A percentile compares a stretch with the other conserved stretches of the same genome.
phyloP scores from a whole-genome alignment of 495 filamentous ascomycete species.

The Filosporella fistucella region DNA sequence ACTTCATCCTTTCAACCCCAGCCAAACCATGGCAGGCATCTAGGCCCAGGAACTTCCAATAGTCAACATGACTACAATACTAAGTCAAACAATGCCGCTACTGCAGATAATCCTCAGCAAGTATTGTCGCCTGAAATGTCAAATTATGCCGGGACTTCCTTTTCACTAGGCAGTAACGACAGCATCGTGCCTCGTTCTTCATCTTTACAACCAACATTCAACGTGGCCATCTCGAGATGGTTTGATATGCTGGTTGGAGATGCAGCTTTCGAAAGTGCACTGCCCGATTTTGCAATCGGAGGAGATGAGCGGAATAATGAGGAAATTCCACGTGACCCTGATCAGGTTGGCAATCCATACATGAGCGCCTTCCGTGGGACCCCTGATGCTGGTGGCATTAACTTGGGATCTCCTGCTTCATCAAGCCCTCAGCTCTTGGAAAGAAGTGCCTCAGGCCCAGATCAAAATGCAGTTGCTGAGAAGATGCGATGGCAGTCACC shows the following conservation, averaged over 20 bases:
- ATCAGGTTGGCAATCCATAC: not conserved
- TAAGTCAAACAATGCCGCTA: not conserved
- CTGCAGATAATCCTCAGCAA: not conserved
- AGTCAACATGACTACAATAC: not conserved
- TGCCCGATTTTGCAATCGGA: not conserved
- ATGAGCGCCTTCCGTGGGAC: not conserved
- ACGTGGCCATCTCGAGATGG: constrained; percentile 8
- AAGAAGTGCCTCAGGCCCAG: not conserved
- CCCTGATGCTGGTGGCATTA: not conserved
- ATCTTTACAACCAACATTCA: constrained; percentile 1
- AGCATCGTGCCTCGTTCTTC: not conserved
- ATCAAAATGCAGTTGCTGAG: constrained; percentile 1
- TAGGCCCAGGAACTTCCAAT: not conserved
- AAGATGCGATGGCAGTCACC: constrained; percentile 6
- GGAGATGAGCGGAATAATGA: not conserved
- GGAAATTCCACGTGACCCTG: not conserved
- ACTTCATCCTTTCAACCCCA: not conserved
- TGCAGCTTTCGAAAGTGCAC: not conserved
- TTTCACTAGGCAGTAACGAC: constrained; percentile 1
- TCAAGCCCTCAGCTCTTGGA: constrained; percentile 5
- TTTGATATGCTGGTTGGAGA: constrained; percentile 10
- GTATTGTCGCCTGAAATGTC: constrained; percentile 10
- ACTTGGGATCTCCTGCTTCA: not conserved
- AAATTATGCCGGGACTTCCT: not conserved
- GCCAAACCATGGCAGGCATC: too few relatives aligned